Conservation (phyloP, 1,284 basidiomycete genomes). For the Fomitiporia mediterranea region DNA sequence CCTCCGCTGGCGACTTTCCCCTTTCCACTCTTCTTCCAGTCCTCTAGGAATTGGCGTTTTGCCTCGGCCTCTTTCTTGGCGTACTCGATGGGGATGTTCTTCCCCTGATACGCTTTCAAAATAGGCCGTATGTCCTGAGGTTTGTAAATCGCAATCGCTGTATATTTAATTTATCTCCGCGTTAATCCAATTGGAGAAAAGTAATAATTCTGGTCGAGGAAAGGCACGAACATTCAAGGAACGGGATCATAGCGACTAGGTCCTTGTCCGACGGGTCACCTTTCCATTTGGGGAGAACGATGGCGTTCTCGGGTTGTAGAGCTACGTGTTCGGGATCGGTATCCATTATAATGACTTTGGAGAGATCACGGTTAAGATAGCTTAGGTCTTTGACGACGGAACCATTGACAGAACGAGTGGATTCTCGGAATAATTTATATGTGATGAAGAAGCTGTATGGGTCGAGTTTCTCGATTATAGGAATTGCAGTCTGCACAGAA, state of each 20-base stretch:
- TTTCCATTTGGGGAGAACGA: constrained; percentile 85
- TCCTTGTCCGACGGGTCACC: constrained; percentile 78
- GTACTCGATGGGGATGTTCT: constrained; percentile 87
- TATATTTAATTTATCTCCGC: constrained; percentile 15
- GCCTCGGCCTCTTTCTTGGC: constrained; percentile 81
- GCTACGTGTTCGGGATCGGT: constrained; percentile 74
- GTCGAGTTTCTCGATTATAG: constrained; percentile 94
- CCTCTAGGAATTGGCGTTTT: constrained; percentile 72
- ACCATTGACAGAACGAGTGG: constrained; percentile 75
- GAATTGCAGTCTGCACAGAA: constrained; percentile 67
- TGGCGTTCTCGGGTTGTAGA: constrained; percentile 87
- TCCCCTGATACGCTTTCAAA: constrained; percentile 78
- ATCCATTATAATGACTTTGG: constrained; percentile 88
- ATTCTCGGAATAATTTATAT: constrained; percentile 90
- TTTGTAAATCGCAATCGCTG: constrained; percentile 85
- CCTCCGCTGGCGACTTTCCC: constrained; percentile 40
- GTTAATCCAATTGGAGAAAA: too few relatives aligned
- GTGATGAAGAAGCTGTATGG: constrained; percentile 87
- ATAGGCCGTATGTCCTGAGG: constrained; percentile 85
- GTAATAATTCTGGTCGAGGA: background rate
- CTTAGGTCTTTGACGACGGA: constrained; percentile 86
- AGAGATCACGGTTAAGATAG: constrained; percentile 90
- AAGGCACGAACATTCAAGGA: constrained; percentile 81
- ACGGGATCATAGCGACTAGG: constrained; percentile 88
- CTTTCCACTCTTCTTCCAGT: constrained; percentile 69